Base-by-base conservation (phyloP, 1,284 basidiomycete genomes). In the Schizopora paradoxa region DNA sequence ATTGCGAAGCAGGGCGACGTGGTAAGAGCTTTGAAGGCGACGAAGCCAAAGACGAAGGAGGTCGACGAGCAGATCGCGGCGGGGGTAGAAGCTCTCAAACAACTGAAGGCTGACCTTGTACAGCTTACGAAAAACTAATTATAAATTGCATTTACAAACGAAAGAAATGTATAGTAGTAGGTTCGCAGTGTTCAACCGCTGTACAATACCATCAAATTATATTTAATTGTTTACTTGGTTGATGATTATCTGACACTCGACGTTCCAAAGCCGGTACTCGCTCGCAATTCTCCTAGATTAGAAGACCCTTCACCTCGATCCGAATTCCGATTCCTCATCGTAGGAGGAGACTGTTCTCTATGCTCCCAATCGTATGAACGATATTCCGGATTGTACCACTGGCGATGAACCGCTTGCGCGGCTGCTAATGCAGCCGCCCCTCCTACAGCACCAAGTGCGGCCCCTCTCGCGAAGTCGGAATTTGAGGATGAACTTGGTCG, bases 1-100 rank as follows among this genome's bases (percentile, higher is more conserved):
- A 73, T 94, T 35, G 70, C 79, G 25, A 77, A 77, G 38, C 90
- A 94, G 62, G 89, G 86, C 0, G 73, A 79, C 45, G 58, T 74
- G 16, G 84, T 94, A 16, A 75, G 88, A 31, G 64, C 65, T 34
- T 58, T 87, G 56, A 88, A 88, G 63, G 74, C 60, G n/a, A 72
- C 59, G 49, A 67, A 69, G 8, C 74, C 86, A 22, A 88, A 86
- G 66, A 78, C 73, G 18, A 74, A 79, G 23, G 78, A 82, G 56
- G 60, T 74, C 11, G 80, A 66, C 21, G 67, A 72, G 57, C 66
- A 59, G 70, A 67, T 58, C 56, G 67, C 57, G 25, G 59, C 57
- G 29, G 78, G 77, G 51, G 64, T 77, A 10, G 70, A 66, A 16
- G 64, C 65, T 52, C 63, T 78, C 45, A 74, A 79, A 66, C 61